Conservation (phyloP, 129 eudicot genomes). For the Arctium lappa region DNA sequence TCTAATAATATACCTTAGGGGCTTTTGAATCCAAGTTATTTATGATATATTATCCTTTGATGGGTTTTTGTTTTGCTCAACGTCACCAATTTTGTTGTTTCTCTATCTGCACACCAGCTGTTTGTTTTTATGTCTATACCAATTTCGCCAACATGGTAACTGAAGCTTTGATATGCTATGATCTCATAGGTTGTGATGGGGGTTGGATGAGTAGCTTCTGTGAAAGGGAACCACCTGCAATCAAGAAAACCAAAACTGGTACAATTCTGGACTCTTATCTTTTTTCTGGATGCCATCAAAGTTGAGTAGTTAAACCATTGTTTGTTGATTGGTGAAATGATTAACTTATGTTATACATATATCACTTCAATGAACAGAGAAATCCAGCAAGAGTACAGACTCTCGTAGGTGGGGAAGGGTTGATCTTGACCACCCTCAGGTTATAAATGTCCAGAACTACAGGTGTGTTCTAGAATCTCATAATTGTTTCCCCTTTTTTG, state of each 20-base stretch:
- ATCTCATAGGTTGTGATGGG: conserved; percentile 40
- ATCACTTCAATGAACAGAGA: conserved; percentile 44
- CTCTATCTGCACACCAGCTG: conserved; percentile 13
- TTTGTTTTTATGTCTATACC: background rate
- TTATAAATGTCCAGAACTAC: conserved; percentile 81
- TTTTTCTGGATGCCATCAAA: background rate
- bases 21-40: background rate
- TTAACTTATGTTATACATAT: background rate
- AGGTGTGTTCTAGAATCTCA: conserved; percentile 48
- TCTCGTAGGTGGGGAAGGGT: conserved; percentile 53
- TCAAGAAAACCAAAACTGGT: conserved; percentile 85
- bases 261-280: background rate
- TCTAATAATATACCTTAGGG: background rate
- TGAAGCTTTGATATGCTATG: background rate
- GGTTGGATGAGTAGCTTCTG: conserved; percentile 67
- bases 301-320: background rate
- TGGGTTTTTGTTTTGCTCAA: background rate
- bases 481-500: background rate
- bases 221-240: conserved; percentile 72
- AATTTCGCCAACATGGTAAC: conserved; percentile 5
- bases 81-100: background rate
- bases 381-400: conserved; percentile 45
- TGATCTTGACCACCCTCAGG: conserved; percentile 81
- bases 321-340: conserved; percentile 3
- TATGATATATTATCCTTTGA: background rate